Percentiles rank a stretch among this genome's conserved stretches.
Conservation (phyloP, 495 filamentous ascomycete species). For the Penicillium manginii region DNA sequence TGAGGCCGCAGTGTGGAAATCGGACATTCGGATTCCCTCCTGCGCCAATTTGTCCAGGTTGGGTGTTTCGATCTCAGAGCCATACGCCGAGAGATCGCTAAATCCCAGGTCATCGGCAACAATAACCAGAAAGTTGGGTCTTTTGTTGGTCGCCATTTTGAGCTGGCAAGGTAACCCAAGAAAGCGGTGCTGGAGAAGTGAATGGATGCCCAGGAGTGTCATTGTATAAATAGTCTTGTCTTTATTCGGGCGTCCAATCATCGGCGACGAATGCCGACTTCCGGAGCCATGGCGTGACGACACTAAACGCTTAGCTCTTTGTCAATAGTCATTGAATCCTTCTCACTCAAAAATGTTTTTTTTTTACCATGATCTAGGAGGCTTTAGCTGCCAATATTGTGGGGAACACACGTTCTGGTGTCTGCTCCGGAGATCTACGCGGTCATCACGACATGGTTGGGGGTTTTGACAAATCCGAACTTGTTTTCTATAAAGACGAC, state of each 20-base stretch:
- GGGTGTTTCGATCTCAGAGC: slow-evolving; percentile 38
- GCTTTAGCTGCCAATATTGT: background rate
- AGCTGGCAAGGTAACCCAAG: background rate
- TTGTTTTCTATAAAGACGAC: background rate
- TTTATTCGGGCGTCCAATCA: background rate
- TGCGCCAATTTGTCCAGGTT: slow-evolving; percentile 31
- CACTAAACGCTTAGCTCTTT: slow-evolving; percentile 3
- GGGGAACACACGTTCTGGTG: background rate
- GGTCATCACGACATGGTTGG: background rate
- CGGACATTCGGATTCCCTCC: slow-evolving; percentile 31
- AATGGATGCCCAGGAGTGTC: too few species aligned
- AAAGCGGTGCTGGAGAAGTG: too few species aligned
- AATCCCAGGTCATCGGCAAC: slow-evolving; percentile 43
- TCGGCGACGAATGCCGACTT: background rate
- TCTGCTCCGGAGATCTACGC: background rate
- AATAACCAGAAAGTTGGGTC: slow-evolving; percentile 37
- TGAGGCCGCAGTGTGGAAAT: slow-evolving; percentile 36
- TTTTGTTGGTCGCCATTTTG: slow-evolving; percentile 1
- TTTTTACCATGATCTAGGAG: background rate
- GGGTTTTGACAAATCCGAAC: background rate
- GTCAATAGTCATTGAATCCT: too few species aligned
- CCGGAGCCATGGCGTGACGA: background rate
- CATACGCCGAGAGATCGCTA: slow-evolving; percentile 30
- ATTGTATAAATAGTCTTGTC: background rate
- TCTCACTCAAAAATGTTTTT: too few species aligned